phyloP scores from a whole-genome alignment of 441 rosid species.

The Biscutella laevigata region DNA sequence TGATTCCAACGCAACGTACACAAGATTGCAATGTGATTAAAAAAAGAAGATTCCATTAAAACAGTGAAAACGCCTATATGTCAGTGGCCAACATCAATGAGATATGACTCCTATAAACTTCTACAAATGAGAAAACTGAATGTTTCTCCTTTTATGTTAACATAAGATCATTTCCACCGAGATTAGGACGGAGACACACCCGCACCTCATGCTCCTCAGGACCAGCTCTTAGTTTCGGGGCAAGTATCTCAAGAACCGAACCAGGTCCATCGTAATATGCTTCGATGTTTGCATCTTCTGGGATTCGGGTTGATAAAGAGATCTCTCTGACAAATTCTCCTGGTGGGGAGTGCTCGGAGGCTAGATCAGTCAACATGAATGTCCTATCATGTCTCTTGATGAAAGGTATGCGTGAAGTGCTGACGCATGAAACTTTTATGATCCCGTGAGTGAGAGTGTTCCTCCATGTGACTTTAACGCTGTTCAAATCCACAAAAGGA shows the following conservation, averaged over 20 bases:
- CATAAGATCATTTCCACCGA: slow-evolving; percentile 50
- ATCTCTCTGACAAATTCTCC: slow-evolving; percentile 67
- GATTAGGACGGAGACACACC: slow-evolving; percentile 59
- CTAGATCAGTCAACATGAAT: slow-evolving; percentile 51
- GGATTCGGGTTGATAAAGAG: slow-evolving; percentile 49
- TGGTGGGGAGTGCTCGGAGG: slow-evolving; percentile 62
- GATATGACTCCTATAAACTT: slow-evolving; percentile 17
- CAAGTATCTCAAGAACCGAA: slow-evolving; percentile 55
- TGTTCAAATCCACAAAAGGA: slow-evolving; percentile 60
- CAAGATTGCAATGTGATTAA: slow-evolving; percentile 8
- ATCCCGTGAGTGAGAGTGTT: slow-evolving; percentile 49
- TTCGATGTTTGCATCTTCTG: slow-evolving; percentile 61
- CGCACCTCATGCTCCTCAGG: slow-evolving; percentile 65
- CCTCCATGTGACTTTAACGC: slow-evolving; percentile 66
- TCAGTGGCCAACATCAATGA: slow-evolving; percentile 15
- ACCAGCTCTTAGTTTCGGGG: slow-evolving; percentile 54
- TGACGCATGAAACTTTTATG: slow-evolving; percentile 49
- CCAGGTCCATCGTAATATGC: slow-evolving; percentile 62
- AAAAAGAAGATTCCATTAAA: slow-evolving; percentile 22
- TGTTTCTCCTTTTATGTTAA: slow-evolving; percentile 36
- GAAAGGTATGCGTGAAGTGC: slow-evolving; percentile 46
- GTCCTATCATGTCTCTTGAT: slow-evolving; percentile 53
- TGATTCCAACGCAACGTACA: background rate
- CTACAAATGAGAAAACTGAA: slow-evolving; percentile 19
- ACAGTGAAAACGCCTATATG: slow-evolving; percentile 27